Evolutionary conservation across 352 stramenopile species (phyloP), one percentile per base, ranked within the genome.

Genomic region (Phytophthora idaei): DNA sequence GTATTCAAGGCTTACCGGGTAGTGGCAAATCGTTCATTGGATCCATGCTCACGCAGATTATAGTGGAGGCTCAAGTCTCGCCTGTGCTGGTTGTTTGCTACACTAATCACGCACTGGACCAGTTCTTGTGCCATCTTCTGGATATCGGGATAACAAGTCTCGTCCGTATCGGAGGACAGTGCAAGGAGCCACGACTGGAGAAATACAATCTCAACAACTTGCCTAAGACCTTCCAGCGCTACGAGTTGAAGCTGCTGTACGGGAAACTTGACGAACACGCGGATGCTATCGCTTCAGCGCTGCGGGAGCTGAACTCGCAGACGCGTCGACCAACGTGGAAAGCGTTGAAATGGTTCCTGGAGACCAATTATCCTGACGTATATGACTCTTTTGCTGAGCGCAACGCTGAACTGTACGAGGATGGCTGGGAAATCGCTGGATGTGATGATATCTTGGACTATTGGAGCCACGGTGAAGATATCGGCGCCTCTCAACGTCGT

Each of bases 51-150:
- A 89, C 82, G 27, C 71, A 81, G 42, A 83, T 87, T 14, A 88
- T 97, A 60, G 49, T 92, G 31, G 53, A 77, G 15, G 70, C 70
- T 8, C 62, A 74, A 5, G 51, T 81, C 5, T 70, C 65, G 12
- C 79, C 79, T 4, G 89, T 97, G 46, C 66, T 97, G 5, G 82
- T 83, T 56, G 85, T 97, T 8, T 97, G 90, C 74, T 97, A 94
- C 67, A 97, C 90, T 12, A 97, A 97, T 73, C 89, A 97, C 63
- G 89, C 90, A 11, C 77, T 97, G 45, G 89, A 97, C 74, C 90
- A 96, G 69, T 96, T 97, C 64, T 69, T 97, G n/a, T 87, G 90
- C 49, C 80, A 93, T 49, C 67, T 97, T 34, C 31, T 96, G 7
- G 72, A 87, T 50, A 63, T 72, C 37, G 66, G 74, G 1, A 71